Base-by-base conservation (phyloP, 352 stramenopile genomes). In the Peronosclerospora sorghi region DNA sequence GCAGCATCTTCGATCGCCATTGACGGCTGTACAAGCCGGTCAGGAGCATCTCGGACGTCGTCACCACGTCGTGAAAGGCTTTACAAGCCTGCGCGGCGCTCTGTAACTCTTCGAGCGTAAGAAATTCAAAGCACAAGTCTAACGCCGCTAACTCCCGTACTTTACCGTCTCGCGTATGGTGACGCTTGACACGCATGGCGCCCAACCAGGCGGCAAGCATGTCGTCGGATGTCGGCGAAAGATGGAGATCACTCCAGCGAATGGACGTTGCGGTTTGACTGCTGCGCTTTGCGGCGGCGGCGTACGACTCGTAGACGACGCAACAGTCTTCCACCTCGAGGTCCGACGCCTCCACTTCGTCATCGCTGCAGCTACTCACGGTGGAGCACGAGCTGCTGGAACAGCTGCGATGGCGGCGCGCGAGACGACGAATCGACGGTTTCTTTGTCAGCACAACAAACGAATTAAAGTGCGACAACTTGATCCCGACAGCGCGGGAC, bases 81-180 rank as follows among this genome's bases (percentile, higher is more conserved):
- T 49, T 39, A 39, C 73, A 87, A 45, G 81, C 66, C 4, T 59
- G 48, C 4, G 58, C 53, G 1, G 65, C 67, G 6, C 20, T 42
- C 40, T 68, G 57, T 3, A 91, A 51, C 29, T 81, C 69, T 17
- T 57, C 36, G 20, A 83, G 48, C 19, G 61, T 62, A 12, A 89
- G 58, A 29, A 92, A 89, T 51, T 81, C 76, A 17, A 89, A 81
- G 48, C 72, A 84, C 24, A 87, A 48, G 44, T 86, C 73, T 7
- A 85, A 62, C 7, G 68, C 71, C 18, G 77, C 55, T 17, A 72
- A 47, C 39, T 72, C 70, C 7, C 83, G 20, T 7, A 37, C 24
- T 20, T 55, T 20, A 28, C 38, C 45, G 39, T 54, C 26, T 27
- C 41, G 38, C 14, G 47, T 45, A 41, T 52, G 23, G 38, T 34